These are phyloP conservation scores for Crucibulum cyathiforme DNA, from an alignment of 1,284 basidiomycete genomes.

Conservation along the genomic window DNA sequence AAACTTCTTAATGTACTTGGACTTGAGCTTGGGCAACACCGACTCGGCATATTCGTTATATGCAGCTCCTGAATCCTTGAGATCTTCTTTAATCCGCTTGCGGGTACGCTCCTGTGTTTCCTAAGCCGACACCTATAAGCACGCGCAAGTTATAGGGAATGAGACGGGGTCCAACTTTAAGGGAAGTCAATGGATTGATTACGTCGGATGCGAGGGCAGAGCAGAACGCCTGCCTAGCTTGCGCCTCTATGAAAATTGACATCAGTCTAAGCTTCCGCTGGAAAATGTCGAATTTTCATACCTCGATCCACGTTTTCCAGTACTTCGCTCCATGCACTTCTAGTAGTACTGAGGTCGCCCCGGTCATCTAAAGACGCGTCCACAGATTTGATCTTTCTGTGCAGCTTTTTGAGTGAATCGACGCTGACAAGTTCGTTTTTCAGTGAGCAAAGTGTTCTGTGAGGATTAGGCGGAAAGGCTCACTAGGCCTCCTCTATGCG, in stretches of 20 bases:
- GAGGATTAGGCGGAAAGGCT: conserved; percentile 31
- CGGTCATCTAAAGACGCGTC: conserved; percentile 73
- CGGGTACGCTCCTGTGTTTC: conserved; percentile 88
- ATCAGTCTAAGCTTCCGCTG: conserved; percentile 3
- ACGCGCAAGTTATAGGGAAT: conserved; percentile 1
- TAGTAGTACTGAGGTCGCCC: conserved; percentile 63
- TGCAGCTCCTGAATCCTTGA: conserved; percentile 74
- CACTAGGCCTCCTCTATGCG: conserved; percentile 86
- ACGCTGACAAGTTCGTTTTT: conserved; percentile 51
- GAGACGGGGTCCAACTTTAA: conserved; percentile 59
- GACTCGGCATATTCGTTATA: conserved; percentile 83
- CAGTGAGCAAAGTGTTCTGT: conserved; percentile 6
- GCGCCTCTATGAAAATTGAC: conserved; percentile 63
- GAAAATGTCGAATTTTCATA: conserved; percentile 31
- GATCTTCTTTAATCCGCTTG: conserved; percentile 87
- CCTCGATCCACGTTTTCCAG: conserved; percentile 85
- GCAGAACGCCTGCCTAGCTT: conserved; percentile 79
- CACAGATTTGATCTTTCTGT: conserved; percentile 70
- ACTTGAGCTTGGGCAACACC: conserved; percentile 78
- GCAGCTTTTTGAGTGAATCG: conserved; percentile 72
- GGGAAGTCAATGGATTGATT: conserved; percentile 65
- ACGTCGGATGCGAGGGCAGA: conserved; percentile 74
- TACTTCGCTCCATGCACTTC: conserved; percentile 82
- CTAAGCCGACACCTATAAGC: conserved; percentile 40
- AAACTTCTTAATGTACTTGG: conserved; percentile 79